These are phyloP conservation scores for Myriosclerotinia scirpicola DNA, from an alignment of 2,329 filamentous ascomycete species.

Conservation along the genomic window DNA sequence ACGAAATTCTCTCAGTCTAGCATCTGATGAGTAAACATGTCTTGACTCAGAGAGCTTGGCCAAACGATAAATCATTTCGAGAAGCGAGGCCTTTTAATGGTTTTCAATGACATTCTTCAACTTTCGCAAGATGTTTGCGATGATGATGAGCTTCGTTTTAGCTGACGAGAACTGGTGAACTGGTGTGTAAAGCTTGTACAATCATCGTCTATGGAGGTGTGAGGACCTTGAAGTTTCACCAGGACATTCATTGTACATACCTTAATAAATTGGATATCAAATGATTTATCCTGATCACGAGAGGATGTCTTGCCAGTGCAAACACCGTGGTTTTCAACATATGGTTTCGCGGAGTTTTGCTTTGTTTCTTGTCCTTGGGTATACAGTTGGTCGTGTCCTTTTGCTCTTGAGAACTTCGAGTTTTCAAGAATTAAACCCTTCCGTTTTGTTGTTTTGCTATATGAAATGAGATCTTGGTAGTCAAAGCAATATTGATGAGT, in stretches of 20 bases:
- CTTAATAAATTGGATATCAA: background rate
- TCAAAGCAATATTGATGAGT: background rate
- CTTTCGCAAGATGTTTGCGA: background rate
- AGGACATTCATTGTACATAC: background rate
- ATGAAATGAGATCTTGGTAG: background rate
- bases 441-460: too few relatives aligned
- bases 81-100: background rate
- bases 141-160: background rate
- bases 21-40: too few relatives aligned
- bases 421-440: too few relatives aligned
- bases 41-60: too few relatives aligned
- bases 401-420: background rate
- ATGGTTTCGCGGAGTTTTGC: background rate
- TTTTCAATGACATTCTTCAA: background rate
- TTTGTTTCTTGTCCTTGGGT: background rate
- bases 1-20: too few relatives aligned
- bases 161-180: background rate
- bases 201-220: background rate
- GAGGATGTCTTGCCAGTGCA: background rate
- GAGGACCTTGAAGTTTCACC: background rate
- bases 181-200: background rate
- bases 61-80: background rate
- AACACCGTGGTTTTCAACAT: background rate
- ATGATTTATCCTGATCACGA: background rate
- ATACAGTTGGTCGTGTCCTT: background rate